phyloP scores from a whole-genome alignment of 208 protist species.

The Crithidia mellificae region DNA sequence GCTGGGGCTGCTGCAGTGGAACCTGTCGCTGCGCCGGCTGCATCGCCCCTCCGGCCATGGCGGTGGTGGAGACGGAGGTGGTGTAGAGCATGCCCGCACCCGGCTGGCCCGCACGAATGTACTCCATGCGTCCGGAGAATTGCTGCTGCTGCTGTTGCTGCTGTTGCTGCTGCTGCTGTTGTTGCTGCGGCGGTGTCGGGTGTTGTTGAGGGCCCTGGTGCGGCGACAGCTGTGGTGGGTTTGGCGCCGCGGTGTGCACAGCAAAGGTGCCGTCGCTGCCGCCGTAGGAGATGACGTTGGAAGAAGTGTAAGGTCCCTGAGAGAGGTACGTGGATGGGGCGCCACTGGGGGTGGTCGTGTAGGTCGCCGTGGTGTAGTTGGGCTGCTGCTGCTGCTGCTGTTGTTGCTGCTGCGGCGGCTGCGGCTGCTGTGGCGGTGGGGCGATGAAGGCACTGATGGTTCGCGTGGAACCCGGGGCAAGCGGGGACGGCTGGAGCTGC shows the following conservation, averaged over 20 bases:
- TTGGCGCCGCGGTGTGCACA: conserved; percentile 2
- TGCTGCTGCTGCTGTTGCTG: conserved; percentile 26
- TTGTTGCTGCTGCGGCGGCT: conserved; percentile 3
- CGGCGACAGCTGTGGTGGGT: conserved; percentile 8
- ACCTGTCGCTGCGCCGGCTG: conserved; percentile 11
- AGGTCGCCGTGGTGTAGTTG: conserved; percentile 13
- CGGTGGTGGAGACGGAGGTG: conserved; percentile 4
- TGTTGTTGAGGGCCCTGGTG: too few relatives aligned
- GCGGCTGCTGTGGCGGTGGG: conserved; percentile 3
- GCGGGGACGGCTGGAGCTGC: conserved; percentile 15
- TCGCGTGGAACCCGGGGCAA: conserved; percentile 3
- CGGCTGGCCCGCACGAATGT: conserved; percentile 20
- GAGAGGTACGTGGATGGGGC: conserved; percentile 21
- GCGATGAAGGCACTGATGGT: conserved; percentile 26
- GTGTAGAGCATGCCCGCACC: conserved; percentile 25
- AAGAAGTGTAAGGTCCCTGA: conserved; percentile 21
- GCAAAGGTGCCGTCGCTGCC: conserved; percentile 9
- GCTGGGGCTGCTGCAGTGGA: conserved; percentile 18
- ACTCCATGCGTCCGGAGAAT: conserved; percentile 21
- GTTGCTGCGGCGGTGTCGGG: conserved; percentile 12
- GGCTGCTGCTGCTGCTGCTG: conserved; percentile 23
- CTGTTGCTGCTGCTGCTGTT: conserved; percentile 22
- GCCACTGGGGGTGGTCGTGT: conserved; percentile 2
- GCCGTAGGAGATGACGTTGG: conserved; percentile 30
- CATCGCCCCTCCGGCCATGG: conserved; percentile 14